Conservation (phyloP, 208 protist genomes). For the Naegleria lovaniensis region DNA sequence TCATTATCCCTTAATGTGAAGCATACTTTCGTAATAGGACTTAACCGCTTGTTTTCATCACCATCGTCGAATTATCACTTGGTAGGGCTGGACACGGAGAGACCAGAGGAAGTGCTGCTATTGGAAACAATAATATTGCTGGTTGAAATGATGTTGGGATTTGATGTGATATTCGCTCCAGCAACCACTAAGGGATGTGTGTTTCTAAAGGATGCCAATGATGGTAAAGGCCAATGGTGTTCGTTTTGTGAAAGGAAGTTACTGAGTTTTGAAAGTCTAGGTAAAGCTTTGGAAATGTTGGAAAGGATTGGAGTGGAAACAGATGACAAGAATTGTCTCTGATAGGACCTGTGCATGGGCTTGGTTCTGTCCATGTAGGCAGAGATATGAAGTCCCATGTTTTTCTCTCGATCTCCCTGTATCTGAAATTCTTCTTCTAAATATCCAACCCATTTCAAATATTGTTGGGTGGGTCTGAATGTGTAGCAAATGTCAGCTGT, state of each 20-base stretch:
- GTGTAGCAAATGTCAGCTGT: slow-evolving; percentile 89
- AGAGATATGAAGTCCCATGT: not conserved
- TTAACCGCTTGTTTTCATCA: too few relatives aligned
- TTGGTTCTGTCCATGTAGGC: not conserved
- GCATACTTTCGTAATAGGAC: too few relatives aligned
- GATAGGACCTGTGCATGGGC: not conserved
- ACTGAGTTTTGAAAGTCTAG: not conserved
- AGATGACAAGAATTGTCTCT: not conserved
- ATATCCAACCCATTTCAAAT: slow-evolving; percentile 72
- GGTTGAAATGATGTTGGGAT: too few relatives aligned
- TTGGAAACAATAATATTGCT: too few relatives aligned
- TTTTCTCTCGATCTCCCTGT: slow-evolving; percentile 81
- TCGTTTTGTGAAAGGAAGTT: not conserved
- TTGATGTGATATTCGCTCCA: too few relatives aligned
- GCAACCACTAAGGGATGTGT: too few relatives aligned
- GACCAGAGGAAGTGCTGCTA: too few relatives aligned
- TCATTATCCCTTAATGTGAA: too few relatives aligned
- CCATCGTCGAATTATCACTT: too few relatives aligned
- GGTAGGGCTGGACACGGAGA: too few relatives aligned
- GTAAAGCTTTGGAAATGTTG: not conserved
- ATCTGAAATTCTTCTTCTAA: slow-evolving; percentile 84
- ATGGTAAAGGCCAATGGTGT: not conserved
- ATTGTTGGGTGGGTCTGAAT: slow-evolving; percentile 67
- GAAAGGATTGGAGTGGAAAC: not conserved
- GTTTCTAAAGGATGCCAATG: too few relatives aligned